Percentiles rank a stretch among this genome's conserved stretches.
Conservation (phyloP, 176 grass and related monocot species). For the Bonia amplexicaulis region DNA sequence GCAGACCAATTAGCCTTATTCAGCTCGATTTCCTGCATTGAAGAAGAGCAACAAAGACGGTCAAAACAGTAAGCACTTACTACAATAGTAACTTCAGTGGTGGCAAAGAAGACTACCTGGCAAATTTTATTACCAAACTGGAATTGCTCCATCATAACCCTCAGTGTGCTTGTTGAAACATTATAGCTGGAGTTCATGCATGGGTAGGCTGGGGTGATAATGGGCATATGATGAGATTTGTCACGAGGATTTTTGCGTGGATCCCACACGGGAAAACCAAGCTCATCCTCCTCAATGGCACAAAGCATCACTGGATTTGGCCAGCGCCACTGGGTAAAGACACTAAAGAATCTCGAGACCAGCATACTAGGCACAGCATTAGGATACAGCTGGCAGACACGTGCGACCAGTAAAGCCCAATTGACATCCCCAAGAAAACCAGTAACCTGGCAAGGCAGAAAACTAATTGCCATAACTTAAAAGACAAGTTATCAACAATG, state of each 20-base stretch:
- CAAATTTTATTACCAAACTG: slow-evolving; percentile 82
- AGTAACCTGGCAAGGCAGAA: slow-evolving; percentile 52
- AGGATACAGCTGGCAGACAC: slow-evolving; percentile 90
- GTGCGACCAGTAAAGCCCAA: slow-evolving; percentile 83
- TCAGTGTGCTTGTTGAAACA: slow-evolving; percentile 86
- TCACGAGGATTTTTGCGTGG: slow-evolving; percentile 87
- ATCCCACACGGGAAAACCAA: slow-evolving; percentile 93
- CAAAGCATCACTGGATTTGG: slow-evolving; percentile 96
- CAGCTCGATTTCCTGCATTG: slow-evolving; percentile 77
- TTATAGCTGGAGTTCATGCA: slow-evolving; percentile 99
- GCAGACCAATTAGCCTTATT: slow-evolving; percentile 76
- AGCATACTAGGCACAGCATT: slow-evolving; percentile 96
- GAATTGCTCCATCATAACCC: slow-evolving; percentile 94
- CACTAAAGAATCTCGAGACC: slow-evolving; percentile 82
- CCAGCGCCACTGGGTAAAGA: slow-evolving; percentile 90
- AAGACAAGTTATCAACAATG: not conserved
- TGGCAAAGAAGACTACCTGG: slow-evolving; percentile 39
- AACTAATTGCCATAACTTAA: not conserved
- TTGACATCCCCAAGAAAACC: slow-evolving; percentile 97
- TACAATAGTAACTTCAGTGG: slow-evolving; percentile 16
- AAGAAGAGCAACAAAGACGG: not conserved
- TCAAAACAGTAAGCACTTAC: slow-evolving; percentile 33
- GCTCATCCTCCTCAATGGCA: slow-evolving; percentile 79
- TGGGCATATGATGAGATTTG: slow-evolving; percentile 85
- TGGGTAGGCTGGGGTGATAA: slow-evolving; percentile 95